Conservation (phyloP, 768 basidiomycete species). For the Lactarius trivialis region DNA sequence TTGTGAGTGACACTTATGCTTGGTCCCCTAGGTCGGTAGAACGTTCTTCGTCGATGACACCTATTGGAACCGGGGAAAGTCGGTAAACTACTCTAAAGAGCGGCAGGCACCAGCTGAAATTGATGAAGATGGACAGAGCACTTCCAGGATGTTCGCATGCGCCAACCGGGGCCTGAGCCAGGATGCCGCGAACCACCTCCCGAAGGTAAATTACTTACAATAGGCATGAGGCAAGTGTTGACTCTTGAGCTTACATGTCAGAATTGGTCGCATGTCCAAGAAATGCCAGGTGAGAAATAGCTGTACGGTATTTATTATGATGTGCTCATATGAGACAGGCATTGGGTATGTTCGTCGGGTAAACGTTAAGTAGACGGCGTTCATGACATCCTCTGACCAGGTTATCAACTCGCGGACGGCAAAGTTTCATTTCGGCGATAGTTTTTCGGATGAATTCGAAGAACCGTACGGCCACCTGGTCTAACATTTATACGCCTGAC, state of each 20-base stretch:
- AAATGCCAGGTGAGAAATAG: constrained; percentile 46
- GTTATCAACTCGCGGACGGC: constrained; percentile 60
- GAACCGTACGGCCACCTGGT: constrained; percentile 44
- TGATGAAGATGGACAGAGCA: constrained; percentile 55
- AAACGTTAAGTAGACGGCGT: not conserved
- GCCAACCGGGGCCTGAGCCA: constrained; percentile 58
- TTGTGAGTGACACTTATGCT: not conserved
- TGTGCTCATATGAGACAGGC: constrained; percentile 34
- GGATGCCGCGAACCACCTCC: constrained; percentile 57
- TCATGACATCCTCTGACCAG: constrained; percentile 29
- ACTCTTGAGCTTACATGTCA: constrained; percentile 25
- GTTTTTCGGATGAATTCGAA: constrained; percentile 52
- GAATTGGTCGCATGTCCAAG: constrained; percentile 72
- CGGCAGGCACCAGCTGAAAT: not conserved
- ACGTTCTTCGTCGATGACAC: constrained; percentile 67
- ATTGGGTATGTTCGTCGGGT: constrained; percentile 46
- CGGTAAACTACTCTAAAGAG: constrained; percentile 24
- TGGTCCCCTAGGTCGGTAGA: constrained; percentile 41
- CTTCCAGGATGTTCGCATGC: constrained; percentile 46
- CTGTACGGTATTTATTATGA: constrained; percentile 4
- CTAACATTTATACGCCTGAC: not conserved
- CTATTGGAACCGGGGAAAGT: constrained; percentile 71
- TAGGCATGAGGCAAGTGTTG: not conserved
- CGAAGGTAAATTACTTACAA: constrained; percentile 39
- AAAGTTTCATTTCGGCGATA: constrained; percentile 54